Percentiles rank a stretch among this genome's conserved stretches.
phyloP scores from a whole-genome alignment of 2,329 filamentous ascomycete species.

The Rutstroemia sp. region DNA sequence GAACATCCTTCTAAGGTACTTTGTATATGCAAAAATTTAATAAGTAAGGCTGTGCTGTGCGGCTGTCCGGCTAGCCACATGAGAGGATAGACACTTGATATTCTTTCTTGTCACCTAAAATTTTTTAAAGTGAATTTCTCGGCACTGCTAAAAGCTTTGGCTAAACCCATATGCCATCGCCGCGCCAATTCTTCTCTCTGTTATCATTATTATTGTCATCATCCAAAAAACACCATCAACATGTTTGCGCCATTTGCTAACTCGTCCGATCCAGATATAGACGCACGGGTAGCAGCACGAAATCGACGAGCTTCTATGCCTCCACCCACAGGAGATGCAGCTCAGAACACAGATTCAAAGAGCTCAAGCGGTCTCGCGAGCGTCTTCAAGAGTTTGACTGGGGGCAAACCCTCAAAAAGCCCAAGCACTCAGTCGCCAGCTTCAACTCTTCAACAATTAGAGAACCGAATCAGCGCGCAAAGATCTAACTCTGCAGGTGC shows the following conservation, averaged over 20 bases:
- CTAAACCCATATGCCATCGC: no score
- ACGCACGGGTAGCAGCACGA: slow-evolving; percentile 3
- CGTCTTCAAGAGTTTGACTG: slow-evolving; percentile 55
- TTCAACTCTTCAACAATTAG: slow-evolving; percentile 35
- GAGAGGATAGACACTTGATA: no score
- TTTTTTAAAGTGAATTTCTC: not conserved
- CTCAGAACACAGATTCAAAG: slow-evolving; percentile 47
- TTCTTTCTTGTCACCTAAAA: no score
- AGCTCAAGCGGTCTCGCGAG: slow-evolving; percentile 50
- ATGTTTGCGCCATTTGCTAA: slow-evolving; percentile 6
- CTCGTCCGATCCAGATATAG: not conserved
- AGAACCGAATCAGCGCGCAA: slow-evolving; percentile 34
- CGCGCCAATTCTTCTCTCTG: no score
- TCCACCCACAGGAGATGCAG: slow-evolving; percentile 50
- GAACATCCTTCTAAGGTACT: no score
- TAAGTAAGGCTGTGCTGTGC: no score
- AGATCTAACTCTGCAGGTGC: slow-evolving; percentile 37
- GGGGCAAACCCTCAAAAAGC: slow-evolving; percentile 44
- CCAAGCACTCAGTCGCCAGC: slow-evolving; percentile 33
- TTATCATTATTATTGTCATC: no score
- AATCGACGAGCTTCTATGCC: slow-evolving; percentile 43
- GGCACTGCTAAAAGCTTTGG: not conserved
- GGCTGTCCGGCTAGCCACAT: no score
- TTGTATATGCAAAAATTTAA: no score
- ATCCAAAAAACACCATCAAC: not conserved